phyloP scores from a whole-genome alignment of 2,329 filamentous ascomycete genomes.

The Botrytis paeoniae region DNA sequence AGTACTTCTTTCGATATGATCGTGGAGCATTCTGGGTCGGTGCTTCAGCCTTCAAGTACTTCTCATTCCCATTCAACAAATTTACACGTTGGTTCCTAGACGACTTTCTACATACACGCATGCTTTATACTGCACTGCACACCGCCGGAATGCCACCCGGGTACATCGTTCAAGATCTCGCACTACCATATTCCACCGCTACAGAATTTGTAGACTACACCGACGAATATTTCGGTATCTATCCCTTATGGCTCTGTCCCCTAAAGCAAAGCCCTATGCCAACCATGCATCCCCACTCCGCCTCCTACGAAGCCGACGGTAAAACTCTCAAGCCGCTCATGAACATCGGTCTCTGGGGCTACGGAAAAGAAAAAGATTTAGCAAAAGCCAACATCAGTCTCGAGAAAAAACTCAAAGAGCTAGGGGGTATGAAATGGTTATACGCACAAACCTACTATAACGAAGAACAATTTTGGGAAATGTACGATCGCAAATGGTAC shows the following conservation, averaged over 20 bases:
- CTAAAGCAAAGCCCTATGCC: constrained; percentile 39
- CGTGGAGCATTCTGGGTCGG: constrained; percentile 65
- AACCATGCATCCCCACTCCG: constrained; percentile 38
- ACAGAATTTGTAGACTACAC: constrained; percentile 53
- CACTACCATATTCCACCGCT: constrained; percentile 51
- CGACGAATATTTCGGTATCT: constrained; percentile 46
- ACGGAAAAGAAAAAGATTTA: constrained; percentile 67
- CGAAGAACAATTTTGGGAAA: constrained; percentile 66
- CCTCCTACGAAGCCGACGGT: constrained; percentile 28
- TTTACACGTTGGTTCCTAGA: constrained; percentile 58
- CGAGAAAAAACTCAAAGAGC: constrained; percentile 63
- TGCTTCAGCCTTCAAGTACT: constrained; percentile 58
- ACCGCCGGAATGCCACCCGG: constrained; percentile 52
- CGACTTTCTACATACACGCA: constrained; percentile 58
- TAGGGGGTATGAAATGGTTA: constrained; percentile 81
- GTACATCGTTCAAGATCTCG: constrained; percentile 62
- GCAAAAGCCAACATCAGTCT: constrained; percentile 66
- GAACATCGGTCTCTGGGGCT: constrained; percentile 78
- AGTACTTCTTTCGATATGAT: constrained; percentile 62
- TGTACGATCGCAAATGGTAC: constrained; percentile 61
- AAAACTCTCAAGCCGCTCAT: constrained; percentile 47
- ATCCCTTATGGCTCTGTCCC: constrained; percentile 59
- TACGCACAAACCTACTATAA: constrained; percentile 84
- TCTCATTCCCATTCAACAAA: constrained; percentile 57
- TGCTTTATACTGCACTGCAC: constrained; percentile 62